Evolutionary conservation across 371 early-diverging fungal species (phyloP), one percentile per base, ranked within the genome.

Genomic region (Lichtheimia ramosa): DNA sequence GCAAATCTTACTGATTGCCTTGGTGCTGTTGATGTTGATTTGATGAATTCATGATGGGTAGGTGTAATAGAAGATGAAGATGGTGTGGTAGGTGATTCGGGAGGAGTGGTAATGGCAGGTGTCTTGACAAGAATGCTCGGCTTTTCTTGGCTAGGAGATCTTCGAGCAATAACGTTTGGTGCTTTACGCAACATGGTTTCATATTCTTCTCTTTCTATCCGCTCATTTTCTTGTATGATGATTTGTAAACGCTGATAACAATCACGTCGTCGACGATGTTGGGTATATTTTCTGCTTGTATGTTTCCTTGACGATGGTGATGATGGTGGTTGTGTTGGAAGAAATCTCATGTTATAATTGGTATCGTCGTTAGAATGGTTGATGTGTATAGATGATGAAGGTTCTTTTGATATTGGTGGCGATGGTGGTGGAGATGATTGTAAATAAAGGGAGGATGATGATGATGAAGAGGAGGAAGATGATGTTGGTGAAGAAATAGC

Each of bases 1-100:
- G 70, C 66, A 64, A 75, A 75, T 49, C 66, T 63, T 13, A 75
- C 76, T 57, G 74, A 70, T 39, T 63, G 73, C 12, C 64, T 62
- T n/a, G 69, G 62, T 64, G 52, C 59, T 53, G 62, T 60, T 58
- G 64, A 59, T 21, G 55, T 23, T 6, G 49, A 50, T 51, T 51
- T 55, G 5, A 14, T 16, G 3, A 43, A 27, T 10, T 23, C 13
- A n/a, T 48, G 49, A 4, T 51, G 43, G 1, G 20, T 15, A 8
- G 43, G 14, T 6, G 59, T 43, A 10, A 62, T 55, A 23, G 46
- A 42, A 23, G 46, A 42, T 25, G 59, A 59, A 34, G 42, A 58
- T 5, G 23, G 15, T 55, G 49, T 51, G 63, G 25, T 25, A 51
- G 40, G 23, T 34, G 58, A 18, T 53, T 43, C 51, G 6, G 13